Evolutionary conservation across 1,284 basidiomycete genomes (phyloP).

Genomic region (Ustilago bromivora): DNA sequence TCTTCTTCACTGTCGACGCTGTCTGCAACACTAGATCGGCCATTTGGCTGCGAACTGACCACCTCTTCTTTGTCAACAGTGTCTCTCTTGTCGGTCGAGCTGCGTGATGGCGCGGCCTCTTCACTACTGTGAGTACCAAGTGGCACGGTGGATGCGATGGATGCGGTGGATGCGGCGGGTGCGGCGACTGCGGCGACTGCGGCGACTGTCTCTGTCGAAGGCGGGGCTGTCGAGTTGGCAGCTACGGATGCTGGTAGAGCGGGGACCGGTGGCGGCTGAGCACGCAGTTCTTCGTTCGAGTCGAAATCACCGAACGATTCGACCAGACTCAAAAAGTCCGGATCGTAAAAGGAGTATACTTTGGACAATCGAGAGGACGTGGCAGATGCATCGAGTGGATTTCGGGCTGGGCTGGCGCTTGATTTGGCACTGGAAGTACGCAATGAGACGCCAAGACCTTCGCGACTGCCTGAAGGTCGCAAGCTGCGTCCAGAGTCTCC

Average conservation of each 20-base stretch:
- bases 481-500: conserved; percentile 11
- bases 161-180: too few relatives aligned
- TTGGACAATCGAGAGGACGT: conserved; percentile 45
- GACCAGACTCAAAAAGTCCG: conserved; percentile 77
- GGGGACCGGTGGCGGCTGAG: conserved; percentile 28
- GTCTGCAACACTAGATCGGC: neutral
- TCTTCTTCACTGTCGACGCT: conserved; percentile 23
- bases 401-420: conserved; percentile 3
- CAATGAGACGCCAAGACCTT: conserved; percentile 36
- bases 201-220: neutral
- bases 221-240: neutral
- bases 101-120: neutral
- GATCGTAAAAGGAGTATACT: conserved; percentile 81
- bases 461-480: conserved; percentile 25
- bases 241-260: conserved; percentile 19
- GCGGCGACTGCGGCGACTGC: too few relatives aligned
- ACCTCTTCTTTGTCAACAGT: conserved; percentile 1
- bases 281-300: conserved; percentile 44
- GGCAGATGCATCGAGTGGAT: conserved; percentile 33
- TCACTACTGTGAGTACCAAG: neutral
- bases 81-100: neutral
- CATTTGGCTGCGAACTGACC: neutral
- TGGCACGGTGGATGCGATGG: neutral
- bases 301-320: conserved; percentile 68
- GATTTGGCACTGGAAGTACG: conserved; percentile 20